These are phyloP conservation scores for Apophysomyces ossiformis DNA, from an alignment of 371 early-diverging fungal species.

Conservation along the genomic window DNA sequence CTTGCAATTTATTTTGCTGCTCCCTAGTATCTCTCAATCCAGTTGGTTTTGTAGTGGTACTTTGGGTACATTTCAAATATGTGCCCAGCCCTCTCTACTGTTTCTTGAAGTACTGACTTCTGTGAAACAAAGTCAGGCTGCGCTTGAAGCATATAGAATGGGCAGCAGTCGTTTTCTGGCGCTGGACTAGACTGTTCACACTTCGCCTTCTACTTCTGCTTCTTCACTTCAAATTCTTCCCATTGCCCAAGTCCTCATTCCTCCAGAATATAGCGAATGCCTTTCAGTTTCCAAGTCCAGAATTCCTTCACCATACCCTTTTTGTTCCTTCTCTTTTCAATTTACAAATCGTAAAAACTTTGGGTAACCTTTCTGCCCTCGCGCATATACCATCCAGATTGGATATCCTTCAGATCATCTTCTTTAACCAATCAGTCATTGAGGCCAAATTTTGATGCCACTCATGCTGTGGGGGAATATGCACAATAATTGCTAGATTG, in stretches of 20 bases:
- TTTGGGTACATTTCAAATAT: conserved; percentile 17
- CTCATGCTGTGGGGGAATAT: not conserved
- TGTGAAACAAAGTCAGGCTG: conserved; percentile 22
- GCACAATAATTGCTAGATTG: conserved; percentile 14
- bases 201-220: not conserved
- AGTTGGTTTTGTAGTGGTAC: conserved; percentile 24
- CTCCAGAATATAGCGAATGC: too few relatives aligned
- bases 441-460: too few relatives aligned
- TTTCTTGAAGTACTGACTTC: conserved; percentile 13
- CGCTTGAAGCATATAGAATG: conserved; percentile 11
- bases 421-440: too few relatives aligned
- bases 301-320: too few relatives aligned
- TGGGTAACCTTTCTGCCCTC: too few relatives aligned
- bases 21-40: conserved; percentile 14
- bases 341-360: too few relatives aligned
- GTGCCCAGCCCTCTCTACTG: conserved; percentile 8
- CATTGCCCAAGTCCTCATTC: too few relatives aligned
- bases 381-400: too few relatives aligned
- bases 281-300: too few relatives aligned
- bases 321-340: too few relatives aligned
- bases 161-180: conserved; percentile 10
- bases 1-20: conserved; percentile 12
- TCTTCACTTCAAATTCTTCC: not conserved
- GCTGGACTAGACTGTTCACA: not conserved
- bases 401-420: too few relatives aligned